phyloP scores from a whole-genome alignment of 495 filamentous ascomycete genomes.

The Amniculicola lignicola region DNA sequence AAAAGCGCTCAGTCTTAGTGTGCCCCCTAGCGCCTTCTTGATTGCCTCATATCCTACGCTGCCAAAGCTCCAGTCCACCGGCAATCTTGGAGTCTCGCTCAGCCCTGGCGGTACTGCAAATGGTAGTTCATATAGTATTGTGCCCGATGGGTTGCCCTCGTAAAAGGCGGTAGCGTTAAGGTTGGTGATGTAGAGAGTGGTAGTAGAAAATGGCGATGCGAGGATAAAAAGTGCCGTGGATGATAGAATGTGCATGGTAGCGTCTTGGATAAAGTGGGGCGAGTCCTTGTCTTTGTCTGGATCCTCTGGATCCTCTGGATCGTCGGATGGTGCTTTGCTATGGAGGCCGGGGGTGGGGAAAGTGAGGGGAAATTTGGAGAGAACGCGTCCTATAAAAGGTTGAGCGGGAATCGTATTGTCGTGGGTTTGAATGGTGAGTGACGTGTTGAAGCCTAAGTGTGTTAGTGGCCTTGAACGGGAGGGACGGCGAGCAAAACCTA shows the following conservation, averaged over 20 bases:
- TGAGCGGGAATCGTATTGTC: conserved; percentile 66
- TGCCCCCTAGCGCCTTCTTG: conserved; percentile 77
- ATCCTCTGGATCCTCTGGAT: conserved; percentile 44
- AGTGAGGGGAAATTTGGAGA: conserved; percentile 64
- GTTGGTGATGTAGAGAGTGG: conserved; percentile 67
- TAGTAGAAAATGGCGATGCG: conserved; percentile 68
- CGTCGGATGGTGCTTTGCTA: conserved; percentile 48
- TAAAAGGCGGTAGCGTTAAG: conserved; percentile 85
- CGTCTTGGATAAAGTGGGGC: conserved; percentile 72
- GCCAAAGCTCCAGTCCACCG: conserved; percentile 72
- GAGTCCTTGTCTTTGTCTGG: conserved; percentile 20
- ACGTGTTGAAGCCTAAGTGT: conserved; percentile 66
- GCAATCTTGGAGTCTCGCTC: conserved; percentile 67
- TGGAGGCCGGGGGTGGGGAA: conserved; percentile 65
- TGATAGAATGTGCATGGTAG: conserved; percentile 78
- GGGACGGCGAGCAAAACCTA: conserved; percentile 28
- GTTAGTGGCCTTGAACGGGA: background rate
- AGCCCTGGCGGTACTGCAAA: conserved; percentile 76
- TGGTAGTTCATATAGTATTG: conserved; percentile 67
- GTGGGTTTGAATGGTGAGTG: conserved; percentile 67
- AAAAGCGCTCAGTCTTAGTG: conserved; percentile 71
- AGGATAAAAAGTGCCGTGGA: conserved; percentile 84
- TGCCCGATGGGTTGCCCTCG: conserved; percentile 70
- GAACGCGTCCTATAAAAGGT: conserved; percentile 66
- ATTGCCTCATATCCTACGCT: conserved; percentile 81